These are phyloP conservation scores for Trichoderma pleuroti DNA, from an alignment of 2,329 filamentous ascomycete species.

Conservation along the genomic window DNA sequence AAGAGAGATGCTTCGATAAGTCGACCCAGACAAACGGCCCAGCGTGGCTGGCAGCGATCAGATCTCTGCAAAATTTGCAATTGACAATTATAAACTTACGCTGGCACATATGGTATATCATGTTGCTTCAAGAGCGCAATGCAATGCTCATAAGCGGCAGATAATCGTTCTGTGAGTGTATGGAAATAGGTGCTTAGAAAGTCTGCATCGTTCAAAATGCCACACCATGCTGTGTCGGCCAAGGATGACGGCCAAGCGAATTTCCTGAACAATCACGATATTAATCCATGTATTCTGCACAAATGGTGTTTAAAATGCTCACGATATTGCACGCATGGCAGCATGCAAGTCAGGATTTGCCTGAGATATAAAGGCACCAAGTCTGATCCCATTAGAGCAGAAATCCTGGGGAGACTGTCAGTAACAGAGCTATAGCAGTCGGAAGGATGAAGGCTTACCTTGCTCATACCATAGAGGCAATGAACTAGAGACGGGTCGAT, in stretches of 20 bases:
- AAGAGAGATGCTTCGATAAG: background rate
- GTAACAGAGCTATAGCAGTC: fast-evolving
- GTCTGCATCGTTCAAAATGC: background rate
- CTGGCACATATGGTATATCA: background rate
- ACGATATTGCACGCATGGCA: background rate
- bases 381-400: background rate
- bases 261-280: background rate
- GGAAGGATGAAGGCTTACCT: background rate
- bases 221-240: background rate
- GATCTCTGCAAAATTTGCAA: background rate
- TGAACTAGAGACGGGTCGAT: background rate
- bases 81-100: background rate
- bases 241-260: background rate
- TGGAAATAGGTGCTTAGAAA: background rate
- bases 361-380: background rate
- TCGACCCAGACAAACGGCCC: background rate
- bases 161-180: background rate
- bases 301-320: background rate
- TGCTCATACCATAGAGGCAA: background rate
- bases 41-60: background rate
- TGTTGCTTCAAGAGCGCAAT: background rate
- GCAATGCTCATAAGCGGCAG: background rate
- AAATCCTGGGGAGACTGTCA: background rate
- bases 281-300: background rate
- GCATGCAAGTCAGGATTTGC: background rate